phyloP scores from a whole-genome alignment of 1,139 yeast genomes.

The Chernovozyma aurita region DNA sequence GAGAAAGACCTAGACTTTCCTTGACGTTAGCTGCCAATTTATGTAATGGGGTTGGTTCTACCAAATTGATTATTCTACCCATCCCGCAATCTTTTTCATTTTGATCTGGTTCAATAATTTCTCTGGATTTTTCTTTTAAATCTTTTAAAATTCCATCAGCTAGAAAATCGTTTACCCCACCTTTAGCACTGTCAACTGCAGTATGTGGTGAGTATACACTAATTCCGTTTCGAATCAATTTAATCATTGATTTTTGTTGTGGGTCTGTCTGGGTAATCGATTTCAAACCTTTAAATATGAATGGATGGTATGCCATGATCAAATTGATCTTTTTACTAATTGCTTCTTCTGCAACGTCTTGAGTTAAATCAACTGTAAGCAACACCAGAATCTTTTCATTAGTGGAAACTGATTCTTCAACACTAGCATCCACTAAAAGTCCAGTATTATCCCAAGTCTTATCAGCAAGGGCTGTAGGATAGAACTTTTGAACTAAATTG shows the following conservation, averaged over 20 bases:
- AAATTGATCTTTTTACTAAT: constrained; percentile 45
- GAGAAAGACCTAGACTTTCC: constrained; percentile 41
- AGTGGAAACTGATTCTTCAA: constrained; percentile 10
- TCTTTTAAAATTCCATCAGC: constrained; percentile 53
- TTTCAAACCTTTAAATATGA: constrained; percentile 86
- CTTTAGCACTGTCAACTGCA: constrained; percentile 86
- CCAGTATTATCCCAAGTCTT: constrained; percentile 94
- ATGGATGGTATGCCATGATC: constrained; percentile 90
- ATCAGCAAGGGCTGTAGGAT: constrained; percentile 77
- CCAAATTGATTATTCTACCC: constrained; percentile 68
- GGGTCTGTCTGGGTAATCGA: constrained; percentile 64
- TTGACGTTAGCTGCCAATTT: constrained; percentile 55
- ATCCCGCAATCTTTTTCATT: constrained; percentile 58
- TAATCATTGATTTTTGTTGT: constrained; percentile 74
- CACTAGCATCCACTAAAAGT: constrained; percentile 61
- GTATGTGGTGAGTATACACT: constrained; percentile 96
- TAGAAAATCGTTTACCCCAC: constrained; percentile 93
- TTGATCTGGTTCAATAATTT: constrained; percentile 26
- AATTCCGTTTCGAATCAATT: constrained; percentile 68
- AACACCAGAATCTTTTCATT: constrained; percentile 43
- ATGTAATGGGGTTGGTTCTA: constrained; percentile 37
- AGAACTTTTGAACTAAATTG: constrained; percentile 59
- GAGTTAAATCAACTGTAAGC: constrained; percentile 81
- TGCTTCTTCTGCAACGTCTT: constrained; percentile 83
- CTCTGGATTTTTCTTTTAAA: constrained; percentile 17